Evolutionary conservation across 805 yeast species (phyloP).

Genomic region (Wickerhamomyces mucosus): DNA sequence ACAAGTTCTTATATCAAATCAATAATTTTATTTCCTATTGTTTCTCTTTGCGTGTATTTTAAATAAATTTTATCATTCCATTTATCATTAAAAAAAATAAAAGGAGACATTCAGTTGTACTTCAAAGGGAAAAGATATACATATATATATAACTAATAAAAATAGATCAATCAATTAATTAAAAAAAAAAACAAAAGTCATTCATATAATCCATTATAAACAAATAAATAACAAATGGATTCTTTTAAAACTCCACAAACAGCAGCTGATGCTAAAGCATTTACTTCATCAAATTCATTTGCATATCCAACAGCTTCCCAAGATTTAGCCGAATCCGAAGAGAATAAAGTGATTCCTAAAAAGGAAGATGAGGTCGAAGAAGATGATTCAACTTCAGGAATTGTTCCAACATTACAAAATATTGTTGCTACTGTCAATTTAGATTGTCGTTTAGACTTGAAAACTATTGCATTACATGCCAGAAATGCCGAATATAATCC

Average conservation of each 20-base stretch:
- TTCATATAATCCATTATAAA: not conserved
- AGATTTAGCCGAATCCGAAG: slow-evolving; percentile 17
- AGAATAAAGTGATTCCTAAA: slow-evolving; percentile 4
- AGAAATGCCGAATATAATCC: slow-evolving; percentile 99
- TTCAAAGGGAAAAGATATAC: too few relatives aligned
- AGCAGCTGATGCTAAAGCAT: slow-evolving; percentile 21
- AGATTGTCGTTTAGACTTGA: slow-evolving; percentile 91
- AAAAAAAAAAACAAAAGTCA: not conserved
- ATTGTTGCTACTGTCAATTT: slow-evolving; percentile 96
- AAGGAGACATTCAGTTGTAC: slow-evolving; percentile 1
- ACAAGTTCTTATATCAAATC: too few relatives aligned
- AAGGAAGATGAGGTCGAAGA: slow-evolving; percentile 23
- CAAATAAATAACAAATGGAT: slow-evolving; percentile 12
- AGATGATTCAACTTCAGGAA: slow-evolving; percentile 81
- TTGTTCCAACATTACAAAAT: slow-evolving; percentile 88
- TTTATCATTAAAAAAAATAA: too few relatives aligned
- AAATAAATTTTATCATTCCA: too few relatives aligned
- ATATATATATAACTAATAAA: too few relatives aligned
- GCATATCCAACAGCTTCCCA: slow-evolving; percentile 21
- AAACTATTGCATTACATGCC: slow-evolving; percentile 95
- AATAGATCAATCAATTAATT: not conserved
- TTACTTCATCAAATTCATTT: slow-evolving; percentile 18
- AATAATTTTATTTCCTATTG: too few relatives aligned
- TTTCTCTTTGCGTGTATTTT: too few relatives aligned
- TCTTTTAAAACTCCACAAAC: slow-evolving; percentile 21